phyloP scores from a whole-genome alignment of 495 filamentous ascomycete species.

The Penicillium cataractarum region DNA sequence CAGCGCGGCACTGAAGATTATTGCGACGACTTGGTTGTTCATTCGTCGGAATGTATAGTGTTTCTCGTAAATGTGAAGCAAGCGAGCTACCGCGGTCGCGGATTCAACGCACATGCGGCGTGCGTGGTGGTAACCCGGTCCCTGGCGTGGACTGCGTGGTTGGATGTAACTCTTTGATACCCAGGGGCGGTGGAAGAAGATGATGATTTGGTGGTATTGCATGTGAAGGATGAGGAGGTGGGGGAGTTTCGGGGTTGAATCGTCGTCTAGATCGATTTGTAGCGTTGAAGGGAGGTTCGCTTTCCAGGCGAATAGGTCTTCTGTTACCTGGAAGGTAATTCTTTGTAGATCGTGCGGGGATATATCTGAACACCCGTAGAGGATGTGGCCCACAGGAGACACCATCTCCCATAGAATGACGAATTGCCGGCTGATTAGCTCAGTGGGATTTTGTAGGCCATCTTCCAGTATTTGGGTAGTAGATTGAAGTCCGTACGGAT shows the following conservation, averaged over 20 bases:
- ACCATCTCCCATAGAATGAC: conserved; percentile 54
- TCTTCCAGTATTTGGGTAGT: conserved; percentile 21
- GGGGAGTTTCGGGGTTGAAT: conserved; percentile 41
- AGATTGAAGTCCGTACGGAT: conserved; percentile 45
- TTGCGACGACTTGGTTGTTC: conserved; percentile 54
- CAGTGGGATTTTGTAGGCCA: conserved; percentile 41
- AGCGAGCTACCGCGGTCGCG: conserved; percentile 46
- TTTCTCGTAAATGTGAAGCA: conserved; percentile 53
- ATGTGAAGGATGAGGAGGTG: conserved; percentile 55
- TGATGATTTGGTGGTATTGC: conserved; percentile 58
- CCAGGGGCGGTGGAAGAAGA: conserved; percentile 55
- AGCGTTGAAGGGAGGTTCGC: conserved; percentile 46
- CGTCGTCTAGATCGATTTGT: conserved; percentile 44
- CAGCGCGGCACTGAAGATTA: conserved; percentile 54
- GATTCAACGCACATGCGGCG: conserved; percentile 54
- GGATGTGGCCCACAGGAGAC: conserved; percentile 50
- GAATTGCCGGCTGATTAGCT: conserved; percentile 49
- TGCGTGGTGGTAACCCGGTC: conserved; percentile 50
- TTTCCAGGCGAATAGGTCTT: conserved; percentile 53
- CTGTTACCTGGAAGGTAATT: conserved; percentile 45
- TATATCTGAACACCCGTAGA: conserved; percentile 54
- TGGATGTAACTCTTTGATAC: conserved; percentile 55
- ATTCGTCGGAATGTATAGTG: conserved; percentile 54
- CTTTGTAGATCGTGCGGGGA: conserved; percentile 50
- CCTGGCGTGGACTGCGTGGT: conserved; percentile 47